phyloP scores from a whole-genome alignment of 371 early-diverging fungal species.

The Saksenaea vasiformis region DNA sequence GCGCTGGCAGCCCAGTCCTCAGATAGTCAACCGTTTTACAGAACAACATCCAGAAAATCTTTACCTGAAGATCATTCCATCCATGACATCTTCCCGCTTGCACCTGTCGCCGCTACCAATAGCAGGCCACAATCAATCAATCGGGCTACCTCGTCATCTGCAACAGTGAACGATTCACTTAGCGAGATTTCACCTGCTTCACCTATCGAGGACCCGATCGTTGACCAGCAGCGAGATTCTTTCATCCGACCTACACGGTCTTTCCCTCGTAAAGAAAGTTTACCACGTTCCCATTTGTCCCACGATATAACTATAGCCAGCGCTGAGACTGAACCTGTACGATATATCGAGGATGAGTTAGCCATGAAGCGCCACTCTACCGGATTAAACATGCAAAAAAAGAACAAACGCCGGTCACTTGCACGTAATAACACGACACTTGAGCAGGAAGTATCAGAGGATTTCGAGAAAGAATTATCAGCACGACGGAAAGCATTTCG shows the following conservation, averaged over 20 bases:
- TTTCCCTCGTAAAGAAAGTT: slow-evolving; percentile 7
- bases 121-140: slow-evolving; percentile 1
- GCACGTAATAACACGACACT: slow-evolving; percentile 9
- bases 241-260: background rate
- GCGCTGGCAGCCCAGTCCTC: slow-evolving; percentile 7
- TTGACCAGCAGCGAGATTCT: background rate
- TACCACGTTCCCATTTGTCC: slow-evolving; percentile 17
- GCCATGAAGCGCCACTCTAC: slow-evolving; percentile 23
- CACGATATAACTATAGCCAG: slow-evolving; percentile 12
- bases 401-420: slow-evolving; percentile 7
- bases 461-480: slow-evolving; percentile 29
- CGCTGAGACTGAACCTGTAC: slow-evolving; percentile 26
- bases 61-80: background rate
- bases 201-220: background rate
- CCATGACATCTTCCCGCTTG: background rate
- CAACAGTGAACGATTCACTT: background rate
- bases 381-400: slow-evolving; percentile 11
- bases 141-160: background rate
- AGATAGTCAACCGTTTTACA: background rate
- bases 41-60: background rate
- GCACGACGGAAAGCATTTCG: slow-evolving; percentile 34
- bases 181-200: background rate
- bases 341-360: slow-evolving; percentile 2
- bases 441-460: slow-evolving; percentile 18
- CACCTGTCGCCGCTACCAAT: background rate